Percentiles rank a stretch among this genome's conserved stretches.
phyloP scores from a whole-genome alignment of 2,329 filamentous ascomycete species.

The Scedosporium dehoogii region DNA sequence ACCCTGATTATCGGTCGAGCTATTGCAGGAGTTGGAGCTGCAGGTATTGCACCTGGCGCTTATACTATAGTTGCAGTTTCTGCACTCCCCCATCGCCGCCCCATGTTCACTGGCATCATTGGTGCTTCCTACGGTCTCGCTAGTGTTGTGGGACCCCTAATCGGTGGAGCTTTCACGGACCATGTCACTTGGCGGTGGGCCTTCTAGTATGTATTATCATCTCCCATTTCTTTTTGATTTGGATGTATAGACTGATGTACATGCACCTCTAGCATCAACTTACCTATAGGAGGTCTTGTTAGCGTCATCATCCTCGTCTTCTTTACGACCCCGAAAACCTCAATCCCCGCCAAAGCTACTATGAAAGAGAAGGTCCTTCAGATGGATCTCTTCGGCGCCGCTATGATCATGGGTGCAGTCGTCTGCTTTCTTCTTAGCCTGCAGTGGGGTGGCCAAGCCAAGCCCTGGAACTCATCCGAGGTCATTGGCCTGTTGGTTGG shows the following conservation, averaged over 20 bases:
- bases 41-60: conserved; percentile 37
- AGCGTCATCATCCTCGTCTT: conserved; percentile 26
- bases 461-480: conserved; percentile 16
- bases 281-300: conserved; percentile 19
- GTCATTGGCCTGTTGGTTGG: conserved; percentile 27
- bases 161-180: conserved; percentile 17
- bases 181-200: conserved; percentile 20
- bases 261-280: conserved; percentile 16
- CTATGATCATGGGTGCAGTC: conserved; percentile 24
- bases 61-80: conserved; percentile 28
- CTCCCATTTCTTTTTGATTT: neutral
- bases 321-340: conserved; percentile 27
- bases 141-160: conserved; percentile 14
- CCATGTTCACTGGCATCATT: conserved; percentile 24
- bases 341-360: neutral
- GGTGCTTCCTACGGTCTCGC: conserved; percentile 26
- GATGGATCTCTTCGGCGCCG: conserved; percentile 18
- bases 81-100: conserved; percentile 16
- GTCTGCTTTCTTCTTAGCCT: conserved; percentile 39
- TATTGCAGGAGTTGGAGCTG: conserved; percentile 34
- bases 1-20: conserved; percentile 42
- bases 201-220: conserved; percentile 11
- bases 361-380: conserved; percentile 1
- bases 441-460: conserved; percentile 34
- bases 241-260: neutral